Conservation (phyloP, 306 rosid genomes). For the Quercus ilex region DNA sequence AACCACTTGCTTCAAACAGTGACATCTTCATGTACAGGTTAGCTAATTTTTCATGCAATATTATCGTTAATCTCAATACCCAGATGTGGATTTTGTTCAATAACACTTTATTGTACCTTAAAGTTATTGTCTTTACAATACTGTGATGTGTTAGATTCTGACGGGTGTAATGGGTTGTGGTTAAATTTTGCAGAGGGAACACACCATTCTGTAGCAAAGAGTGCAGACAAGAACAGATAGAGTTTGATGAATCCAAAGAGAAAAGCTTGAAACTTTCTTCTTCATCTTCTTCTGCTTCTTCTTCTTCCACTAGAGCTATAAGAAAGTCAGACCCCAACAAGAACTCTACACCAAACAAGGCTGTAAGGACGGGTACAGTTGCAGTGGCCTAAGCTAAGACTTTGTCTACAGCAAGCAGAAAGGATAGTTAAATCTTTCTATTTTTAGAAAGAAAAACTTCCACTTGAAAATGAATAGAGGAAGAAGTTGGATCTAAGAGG, state of each 20-base stretch:
- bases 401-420: background rate
- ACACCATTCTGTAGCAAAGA: constrained; percentile 97
- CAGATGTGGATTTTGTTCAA: background rate
- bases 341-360: constrained; percentile 42
- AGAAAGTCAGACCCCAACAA: constrained; percentile 59
- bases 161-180: background rate
- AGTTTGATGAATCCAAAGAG: constrained; percentile 68
- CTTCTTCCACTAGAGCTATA: constrained; percentile 47
- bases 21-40: constrained; percentile 98
- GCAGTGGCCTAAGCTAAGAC: constrained; percentile 57
- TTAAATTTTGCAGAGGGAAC: constrained; percentile 66
- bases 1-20: constrained; percentile 54
- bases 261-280: constrained; percentile 51
- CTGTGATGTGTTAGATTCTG: constrained; percentile 7
- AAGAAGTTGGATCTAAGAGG: background rate
- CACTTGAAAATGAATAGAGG: background rate
- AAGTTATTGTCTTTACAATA: background rate
- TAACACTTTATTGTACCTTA: background rate
- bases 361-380: constrained; percentile 66
- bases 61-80: background rate
- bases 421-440: background rate
- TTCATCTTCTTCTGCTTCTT: constrained; percentile 11
- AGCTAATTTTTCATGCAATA: background rate
- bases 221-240: constrained; percentile 84
- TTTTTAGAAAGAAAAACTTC: background rate